Conservation (phyloP, 176 grass and related monocot genomes). For the Secale cereale region DNA sequence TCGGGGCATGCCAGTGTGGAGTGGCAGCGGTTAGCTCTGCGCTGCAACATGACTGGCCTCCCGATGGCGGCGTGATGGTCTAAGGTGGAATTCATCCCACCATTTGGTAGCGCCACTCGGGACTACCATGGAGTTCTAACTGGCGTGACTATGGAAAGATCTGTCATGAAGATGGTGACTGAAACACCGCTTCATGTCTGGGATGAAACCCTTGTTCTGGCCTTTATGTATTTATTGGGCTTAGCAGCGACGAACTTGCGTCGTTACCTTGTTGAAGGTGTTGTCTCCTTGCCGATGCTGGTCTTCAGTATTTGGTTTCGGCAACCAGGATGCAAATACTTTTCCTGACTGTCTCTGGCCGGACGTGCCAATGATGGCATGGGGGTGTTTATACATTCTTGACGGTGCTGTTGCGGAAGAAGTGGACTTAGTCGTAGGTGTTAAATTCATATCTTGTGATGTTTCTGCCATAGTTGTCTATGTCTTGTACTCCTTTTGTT, state of each 20-base stretch:
- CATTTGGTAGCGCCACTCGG: too few relatives aligned
- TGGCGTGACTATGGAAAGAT: neutral
- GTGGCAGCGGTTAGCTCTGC: too few relatives aligned
- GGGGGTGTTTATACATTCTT: too few relatives aligned
- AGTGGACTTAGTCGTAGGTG: too few relatives aligned
- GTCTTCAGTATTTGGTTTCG: neutral
- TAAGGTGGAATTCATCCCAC: too few relatives aligned
- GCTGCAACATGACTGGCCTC: too few relatives aligned
- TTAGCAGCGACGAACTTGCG: neutral
- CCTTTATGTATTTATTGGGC: neutral
- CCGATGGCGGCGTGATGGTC: too few relatives aligned
- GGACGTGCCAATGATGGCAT: neutral
- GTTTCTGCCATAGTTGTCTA: neutral
- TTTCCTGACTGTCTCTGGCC: neutral
- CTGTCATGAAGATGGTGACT: neutral
- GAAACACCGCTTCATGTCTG: too few relatives aligned
- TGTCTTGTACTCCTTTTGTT: neutral
- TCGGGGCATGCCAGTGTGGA: too few relatives aligned
- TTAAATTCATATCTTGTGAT: neutral
- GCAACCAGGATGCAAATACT: neutral
- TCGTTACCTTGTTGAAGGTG: neutral
- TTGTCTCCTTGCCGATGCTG: neutral
- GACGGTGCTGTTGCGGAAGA: too few relatives aligned
- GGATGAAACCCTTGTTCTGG: neutral
- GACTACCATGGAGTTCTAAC: too few relatives aligned